Evolutionary conservation across 306 rosid genomes (phyloP).

Genomic region (Datisca glomerata): DNA sequence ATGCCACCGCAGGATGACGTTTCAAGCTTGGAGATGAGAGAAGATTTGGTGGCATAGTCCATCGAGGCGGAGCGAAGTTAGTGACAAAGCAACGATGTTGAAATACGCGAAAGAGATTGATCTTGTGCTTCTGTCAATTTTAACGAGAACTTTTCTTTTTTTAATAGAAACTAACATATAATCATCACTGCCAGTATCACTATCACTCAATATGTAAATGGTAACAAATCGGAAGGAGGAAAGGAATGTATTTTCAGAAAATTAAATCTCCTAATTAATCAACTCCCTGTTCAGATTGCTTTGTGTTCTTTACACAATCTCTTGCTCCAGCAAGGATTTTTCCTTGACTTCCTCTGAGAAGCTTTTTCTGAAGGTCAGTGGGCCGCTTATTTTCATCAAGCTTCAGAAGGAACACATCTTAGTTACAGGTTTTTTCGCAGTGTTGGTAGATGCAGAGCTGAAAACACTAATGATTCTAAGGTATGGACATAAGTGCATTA

Average conservation of each 20-base stretch:
- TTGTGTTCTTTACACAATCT: constrained; percentile 43
- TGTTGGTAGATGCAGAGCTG: constrained; percentile 23
- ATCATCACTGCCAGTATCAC: too few relatives aligned
- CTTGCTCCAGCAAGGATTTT: constrained; percentile 39
- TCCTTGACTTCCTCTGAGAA: constrained; percentile 42
- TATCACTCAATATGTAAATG: too few relatives aligned
- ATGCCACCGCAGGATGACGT: constrained; percentile 24
- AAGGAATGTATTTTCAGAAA: too few relatives aligned
- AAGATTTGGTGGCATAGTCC: constrained; percentile 29
- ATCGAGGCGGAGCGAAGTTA: too few relatives aligned
- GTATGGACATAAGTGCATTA: constrained; percentile 8
- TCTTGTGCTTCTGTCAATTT: too few relatives aligned
- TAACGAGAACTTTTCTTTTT: too few relatives aligned
- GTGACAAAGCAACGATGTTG: too few relatives aligned
- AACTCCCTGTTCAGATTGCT: too few relatives aligned
- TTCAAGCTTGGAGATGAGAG: constrained; percentile 45
- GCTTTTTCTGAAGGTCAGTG: constrained; percentile 48
- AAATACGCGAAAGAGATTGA: too few relatives aligned
- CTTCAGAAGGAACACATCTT: constrained; percentile 81
- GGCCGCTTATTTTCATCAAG: constrained; percentile 93
- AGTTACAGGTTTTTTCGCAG: constrained; percentile 39
- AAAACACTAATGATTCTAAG: constrained; percentile 20
- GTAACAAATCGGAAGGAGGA: too few relatives aligned
- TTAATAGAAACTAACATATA: too few relatives aligned
- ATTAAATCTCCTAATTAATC: too few relatives aligned